These are phyloP conservation scores for Oldenlandia corymbosa DNA, from an alignment of 257 asterid species.

Conservation along the genomic window DNA sequence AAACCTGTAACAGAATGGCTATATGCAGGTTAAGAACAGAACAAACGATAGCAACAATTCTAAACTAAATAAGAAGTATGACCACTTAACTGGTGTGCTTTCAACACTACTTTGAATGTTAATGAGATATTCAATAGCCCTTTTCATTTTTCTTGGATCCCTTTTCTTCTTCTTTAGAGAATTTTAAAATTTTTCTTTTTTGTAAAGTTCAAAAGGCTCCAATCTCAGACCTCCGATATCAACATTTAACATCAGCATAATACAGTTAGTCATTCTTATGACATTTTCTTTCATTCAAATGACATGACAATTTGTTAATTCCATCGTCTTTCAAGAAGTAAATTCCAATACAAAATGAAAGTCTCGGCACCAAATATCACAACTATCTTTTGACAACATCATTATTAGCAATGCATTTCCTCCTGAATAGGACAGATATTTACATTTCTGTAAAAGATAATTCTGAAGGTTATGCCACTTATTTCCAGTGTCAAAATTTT, in stretches of 20 bases:
- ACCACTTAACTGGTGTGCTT: background rate
- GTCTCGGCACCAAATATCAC: background rate
- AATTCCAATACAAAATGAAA: background rate
- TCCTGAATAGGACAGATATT: background rate
- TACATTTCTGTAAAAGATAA: background rate
- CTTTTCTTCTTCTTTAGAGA: background rate
- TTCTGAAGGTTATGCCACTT: background rate
- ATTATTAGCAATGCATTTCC: slow-evolving; percentile 1
- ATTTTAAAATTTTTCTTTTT: background rate
- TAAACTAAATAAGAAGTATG: background rate
- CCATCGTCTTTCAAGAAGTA: background rate
- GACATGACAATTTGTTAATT: background rate
- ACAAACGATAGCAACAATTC: background rate
- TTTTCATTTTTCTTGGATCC: background rate
- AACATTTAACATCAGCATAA: background rate
- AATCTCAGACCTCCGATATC: background rate
- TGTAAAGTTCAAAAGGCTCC: background rate
- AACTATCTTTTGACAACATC: too few species aligned
- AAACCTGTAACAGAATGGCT: slow-evolving; percentile 46
- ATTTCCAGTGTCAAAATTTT: background rate
- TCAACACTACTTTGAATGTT: background rate
- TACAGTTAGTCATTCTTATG: background rate
- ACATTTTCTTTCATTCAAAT: background rate
- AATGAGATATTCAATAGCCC: background rate
- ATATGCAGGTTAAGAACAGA: slow-evolving; percentile 4